A percentile compares a stretch with the other conserved stretches of the same genome.
Conservation (phyloP, 139 green algal genomes). For the Coelastrella sp. region DNA sequence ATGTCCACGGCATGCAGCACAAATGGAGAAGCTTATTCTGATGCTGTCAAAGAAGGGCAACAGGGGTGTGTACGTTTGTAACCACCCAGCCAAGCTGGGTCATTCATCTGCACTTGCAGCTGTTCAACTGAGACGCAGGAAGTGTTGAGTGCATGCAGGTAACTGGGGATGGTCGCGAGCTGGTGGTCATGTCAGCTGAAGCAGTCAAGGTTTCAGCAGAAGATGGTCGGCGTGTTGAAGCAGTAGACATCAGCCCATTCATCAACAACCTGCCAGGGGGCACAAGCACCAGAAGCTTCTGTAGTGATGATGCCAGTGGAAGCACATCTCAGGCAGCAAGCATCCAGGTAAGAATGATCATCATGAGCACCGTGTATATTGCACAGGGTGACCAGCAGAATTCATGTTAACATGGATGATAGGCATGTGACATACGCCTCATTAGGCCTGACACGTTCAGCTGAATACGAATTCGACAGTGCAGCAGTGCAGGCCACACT, state of each 20-base stretch:
- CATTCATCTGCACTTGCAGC: no score
- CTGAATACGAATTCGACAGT: no score
- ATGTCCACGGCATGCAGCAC: no score
- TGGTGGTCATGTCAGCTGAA: constrained; percentile 61
- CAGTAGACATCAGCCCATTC: constrained; percentile 78
- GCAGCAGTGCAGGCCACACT: no score
- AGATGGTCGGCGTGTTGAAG: constrained; percentile 71
- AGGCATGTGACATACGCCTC: no score
- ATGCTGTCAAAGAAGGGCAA: no score
- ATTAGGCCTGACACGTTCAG: no score
- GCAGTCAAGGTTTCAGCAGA: constrained; percentile 80
- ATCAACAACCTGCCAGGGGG: constrained; percentile 65
- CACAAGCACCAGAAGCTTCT: constrained; percentile 60
- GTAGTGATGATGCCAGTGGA: constrained; percentile 14
- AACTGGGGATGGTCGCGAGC: constrained; percentile 77
- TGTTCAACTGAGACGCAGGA: not conserved
- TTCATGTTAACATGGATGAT: no score
- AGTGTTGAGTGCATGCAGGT: constrained; percentile 50
- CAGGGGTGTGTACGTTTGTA: no score
- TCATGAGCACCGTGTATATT: not conserved
- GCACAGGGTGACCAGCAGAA: not conserved
- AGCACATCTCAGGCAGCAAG: constrained; percentile 63
- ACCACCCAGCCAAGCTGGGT: no score
- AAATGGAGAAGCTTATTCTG: no score
- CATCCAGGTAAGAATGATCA: constrained; percentile 53